Conservation (phyloP, 2,329 filamentous ascomycete species). For the Phaeosphaeria sp. region DNA sequence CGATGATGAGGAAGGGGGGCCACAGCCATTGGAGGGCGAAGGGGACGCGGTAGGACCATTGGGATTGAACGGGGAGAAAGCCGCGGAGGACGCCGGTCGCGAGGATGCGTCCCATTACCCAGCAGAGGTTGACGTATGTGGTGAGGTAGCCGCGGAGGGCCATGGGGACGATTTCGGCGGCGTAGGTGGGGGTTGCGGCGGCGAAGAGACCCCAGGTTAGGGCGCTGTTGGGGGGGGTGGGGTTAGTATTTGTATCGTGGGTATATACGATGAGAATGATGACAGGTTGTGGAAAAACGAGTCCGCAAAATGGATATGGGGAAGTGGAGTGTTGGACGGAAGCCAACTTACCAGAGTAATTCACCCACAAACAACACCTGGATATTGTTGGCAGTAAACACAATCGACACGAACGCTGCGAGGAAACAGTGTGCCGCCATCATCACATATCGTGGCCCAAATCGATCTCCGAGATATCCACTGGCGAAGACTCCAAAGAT, state of each 20-base stretch:
- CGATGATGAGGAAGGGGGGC: slow-evolving; percentile 70
- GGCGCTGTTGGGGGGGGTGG: slow-evolving; percentile 48
- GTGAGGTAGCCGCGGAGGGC: slow-evolving; percentile 62
- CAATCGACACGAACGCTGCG: slow-evolving; percentile 10
- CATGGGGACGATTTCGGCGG: slow-evolving; percentile 70
- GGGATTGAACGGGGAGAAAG: slow-evolving; percentile 67
- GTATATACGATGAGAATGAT: slow-evolving; percentile 57
- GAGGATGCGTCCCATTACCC: slow-evolving; percentile 75
- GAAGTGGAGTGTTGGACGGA: no score
- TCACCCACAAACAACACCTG: slow-evolving; percentile 66
- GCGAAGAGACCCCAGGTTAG: slow-evolving; percentile 56
- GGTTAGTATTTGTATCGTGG: slow-evolving; percentile 49
- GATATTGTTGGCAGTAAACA: slow-evolving; percentile 24
- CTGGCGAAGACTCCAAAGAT: slow-evolving; percentile 38
- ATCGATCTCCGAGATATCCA: slow-evolving; percentile 31
- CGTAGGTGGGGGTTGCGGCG: slow-evolving; percentile 55
- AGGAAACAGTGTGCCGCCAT: slow-evolving; percentile 11
- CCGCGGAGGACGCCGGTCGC: slow-evolving; percentile 72
- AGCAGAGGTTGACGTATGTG: slow-evolving; percentile 77
- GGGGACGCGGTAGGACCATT: slow-evolving; percentile 70
- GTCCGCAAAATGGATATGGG: no score
- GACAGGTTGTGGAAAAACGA: slow-evolving; percentile 48
- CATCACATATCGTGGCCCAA: slow-evolving; percentile 33
- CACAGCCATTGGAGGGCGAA: slow-evolving; percentile 79
- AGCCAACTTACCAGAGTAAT: slow-evolving; percentile 52